Conservation (phyloP, 306 rosid genomes). For the Psophocarpus tetragonolobus region DNA sequence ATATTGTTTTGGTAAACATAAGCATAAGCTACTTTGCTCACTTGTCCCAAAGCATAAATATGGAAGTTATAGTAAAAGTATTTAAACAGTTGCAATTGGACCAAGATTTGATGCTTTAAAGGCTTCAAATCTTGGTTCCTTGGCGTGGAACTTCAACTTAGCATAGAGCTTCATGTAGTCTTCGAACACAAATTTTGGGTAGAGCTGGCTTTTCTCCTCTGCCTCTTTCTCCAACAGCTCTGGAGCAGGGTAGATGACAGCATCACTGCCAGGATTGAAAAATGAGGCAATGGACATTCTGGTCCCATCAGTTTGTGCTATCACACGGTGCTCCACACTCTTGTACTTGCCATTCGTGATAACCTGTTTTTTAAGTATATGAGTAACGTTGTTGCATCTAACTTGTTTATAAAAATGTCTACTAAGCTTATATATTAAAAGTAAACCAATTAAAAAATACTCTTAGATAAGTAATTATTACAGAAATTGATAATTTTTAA, state of each 20-base stretch:
- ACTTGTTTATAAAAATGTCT: conserved; percentile 19
- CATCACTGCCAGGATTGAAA: conserved; percentile 90
- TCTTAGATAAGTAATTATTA: background rate
- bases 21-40: background rate
- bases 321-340: conserved; percentile 88
- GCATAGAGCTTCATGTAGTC: conserved; percentile 92
- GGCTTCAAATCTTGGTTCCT: conserved; percentile 90
- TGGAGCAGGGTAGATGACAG: conserved; percentile 84
- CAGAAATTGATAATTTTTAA: background rate
- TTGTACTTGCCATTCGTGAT: conserved; percentile 90
- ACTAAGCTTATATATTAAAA: background rate
- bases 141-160: conserved; percentile 68
- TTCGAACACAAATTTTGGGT: conserved; percentile 87
- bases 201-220: conserved; percentile 60
- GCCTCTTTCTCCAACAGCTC: conserved; percentile 63
- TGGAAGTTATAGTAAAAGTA: background rate
- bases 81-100: conserved; percentile 70
- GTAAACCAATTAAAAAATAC: background rate
- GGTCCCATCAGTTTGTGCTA: conserved; percentile 72
- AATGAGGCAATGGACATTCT: conserved; percentile 95
- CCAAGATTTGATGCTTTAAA: conserved; percentile 52
- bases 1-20: background rate
- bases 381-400: background rate
- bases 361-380: conserved; percentile 43
- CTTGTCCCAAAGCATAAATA: background rate